phyloP scores from a whole-genome alignment of 73 alveolate genomes.

The Uronychia binucleata region DNA sequence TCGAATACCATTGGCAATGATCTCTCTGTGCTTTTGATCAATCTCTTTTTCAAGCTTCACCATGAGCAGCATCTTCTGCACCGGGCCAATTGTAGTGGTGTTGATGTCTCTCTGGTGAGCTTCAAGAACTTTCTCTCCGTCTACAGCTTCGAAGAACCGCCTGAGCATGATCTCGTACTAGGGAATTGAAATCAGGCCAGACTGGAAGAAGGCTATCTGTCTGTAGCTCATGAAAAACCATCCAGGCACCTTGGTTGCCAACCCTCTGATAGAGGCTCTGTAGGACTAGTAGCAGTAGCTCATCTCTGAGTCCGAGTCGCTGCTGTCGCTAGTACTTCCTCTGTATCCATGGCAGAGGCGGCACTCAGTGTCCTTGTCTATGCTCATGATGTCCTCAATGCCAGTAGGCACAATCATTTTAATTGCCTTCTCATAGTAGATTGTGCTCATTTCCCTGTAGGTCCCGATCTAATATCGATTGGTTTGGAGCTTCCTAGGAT shows the following conservation, averaged over 20 bases:
- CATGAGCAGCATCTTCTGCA: slow-evolving; percentile 61
- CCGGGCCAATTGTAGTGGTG: neutral
- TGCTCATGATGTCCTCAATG: slow-evolving; percentile 53
- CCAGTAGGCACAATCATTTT: slow-evolving; percentile 80
- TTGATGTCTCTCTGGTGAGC: slow-evolving; percentile 12
- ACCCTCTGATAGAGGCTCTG: slow-evolving; percentile 51
- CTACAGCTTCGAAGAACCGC: neutral
- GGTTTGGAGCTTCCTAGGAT: slow-evolving; percentile 25
- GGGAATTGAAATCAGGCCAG: slow-evolving; percentile 25
- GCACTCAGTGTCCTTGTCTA: slow-evolving; percentile 69
- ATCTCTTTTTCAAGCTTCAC: slow-evolving; percentile 32
- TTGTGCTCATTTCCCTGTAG: neutral
- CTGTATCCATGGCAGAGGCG: slow-evolving; percentile 22
- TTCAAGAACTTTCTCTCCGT: slow-evolving; percentile 1
- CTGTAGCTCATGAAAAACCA: slow-evolving; percentile 64
- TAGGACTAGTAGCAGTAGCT: neutral
- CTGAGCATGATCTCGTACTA: slow-evolving; percentile 21
- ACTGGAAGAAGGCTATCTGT: slow-evolving; percentile 48
- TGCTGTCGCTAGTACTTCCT: slow-evolving; percentile 5
- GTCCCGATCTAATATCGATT: neutral
- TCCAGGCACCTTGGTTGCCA: slow-evolving; percentile 74
- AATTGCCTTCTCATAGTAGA: slow-evolving; percentile 4
- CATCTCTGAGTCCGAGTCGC: neutral
- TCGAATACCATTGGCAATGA: slow-evolving; percentile 82
- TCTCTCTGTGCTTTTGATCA: slow-evolving; percentile 35